Evolutionary conservation across 176 grass and related monocot species (phyloP), one percentile per base, ranked within the genome.

Genomic region (Pontederia paniculata): DNA sequence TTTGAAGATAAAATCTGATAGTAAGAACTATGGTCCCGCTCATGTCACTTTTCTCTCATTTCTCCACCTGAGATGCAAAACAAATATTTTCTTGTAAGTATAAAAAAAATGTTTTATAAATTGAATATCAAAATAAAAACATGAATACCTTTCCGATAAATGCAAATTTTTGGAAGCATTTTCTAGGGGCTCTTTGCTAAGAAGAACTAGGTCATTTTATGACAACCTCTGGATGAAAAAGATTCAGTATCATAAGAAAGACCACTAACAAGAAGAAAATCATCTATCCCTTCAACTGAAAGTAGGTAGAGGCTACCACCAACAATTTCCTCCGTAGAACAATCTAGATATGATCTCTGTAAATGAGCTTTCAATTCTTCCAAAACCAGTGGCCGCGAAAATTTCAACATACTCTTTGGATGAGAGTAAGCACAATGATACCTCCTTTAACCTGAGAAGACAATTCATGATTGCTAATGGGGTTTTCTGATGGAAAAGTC

Each of bases 291-390:
- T 83, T 96, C 91, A 62, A 87, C 91, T 43, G 91, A 89, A 47
- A 96, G 61, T 42, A 96, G 73, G 55, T 71, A 83, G 71, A 96
- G 70, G 49, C 61, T 74, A 37, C 71, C 86, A 11, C 81, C 88
- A 12, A 60, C 65, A 79, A 96, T 96, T 59, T 87, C 85, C 70
- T 86, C 79, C 21, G 45, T 48, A 22, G 91, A 79, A 49, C 67
- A 84, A 68, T 96, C 91, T 41, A 84, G 48, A 62, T 68, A 81
- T 54, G 86, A 56, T 76, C 69, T 82, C 63, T 83, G 82, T 68
- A 96, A 73, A 76, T 96, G 91, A 42, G 85, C 91, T 82, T 89
- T 89, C 43, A 96, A 86, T 68, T 96, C 91, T 68, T 96, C 91
- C 63, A 96, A 72, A 79, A 89, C 85, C 47, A 96, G 70, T 75